Evolutionary conservation across 2,329 filamentous ascomycete species (phyloP).

Genomic region (Alternaria triticimaculans): DNA sequence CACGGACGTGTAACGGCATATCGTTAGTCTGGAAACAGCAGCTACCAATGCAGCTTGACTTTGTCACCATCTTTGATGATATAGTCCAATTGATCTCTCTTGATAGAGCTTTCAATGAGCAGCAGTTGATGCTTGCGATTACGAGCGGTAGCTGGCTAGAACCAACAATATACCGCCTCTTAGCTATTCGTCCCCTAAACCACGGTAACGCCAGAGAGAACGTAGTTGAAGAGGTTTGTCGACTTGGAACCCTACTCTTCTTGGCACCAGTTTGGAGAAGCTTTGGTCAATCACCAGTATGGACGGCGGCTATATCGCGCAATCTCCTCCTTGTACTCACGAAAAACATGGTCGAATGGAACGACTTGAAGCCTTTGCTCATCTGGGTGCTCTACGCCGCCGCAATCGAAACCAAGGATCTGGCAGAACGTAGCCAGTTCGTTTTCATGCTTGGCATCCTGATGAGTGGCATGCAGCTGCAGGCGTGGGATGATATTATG

Average conservation of each 20-base stretch:
- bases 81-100: slow-evolving; percentile 32
- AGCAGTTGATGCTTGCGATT: slow-evolving; percentile 27
- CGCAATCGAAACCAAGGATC: slow-evolving; percentile 32
- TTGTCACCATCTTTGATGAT: slow-evolving; percentile 40
- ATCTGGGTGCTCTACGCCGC: slow-evolving; percentile 38
- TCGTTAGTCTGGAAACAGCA: slow-evolving; percentile 65
- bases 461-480: slow-evolving; percentile 29
- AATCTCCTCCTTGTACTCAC: slow-evolving; percentile 32
- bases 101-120: slow-evolving; percentile 31
- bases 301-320: slow-evolving; percentile 29
- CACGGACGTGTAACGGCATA: slow-evolving; percentile 60
- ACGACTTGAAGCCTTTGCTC: slow-evolving; percentile 36
- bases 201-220: slow-evolving; percentile 17
- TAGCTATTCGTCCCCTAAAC: slow-evolving; percentile 29
- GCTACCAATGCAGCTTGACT: slow-evolving; percentile 31
- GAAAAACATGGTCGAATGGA: slow-evolving; percentile 34
- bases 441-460: slow-evolving; percentile 36
- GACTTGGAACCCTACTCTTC: slow-evolving; percentile 39
- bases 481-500: slow-evolving; percentile 32
- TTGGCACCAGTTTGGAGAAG: slow-evolving; percentile 35
- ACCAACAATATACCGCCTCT: slow-evolving; percentile 31
- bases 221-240: slow-evolving; percentile 39
- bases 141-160: slow-evolving; percentile 40
- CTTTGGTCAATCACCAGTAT: slow-evolving; percentile 34
- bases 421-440: slow-evolving; percentile 32